Conservation (phyloP, 2,329 filamentous ascomycete species). For the Chaetomiaceae sp. region DNA sequence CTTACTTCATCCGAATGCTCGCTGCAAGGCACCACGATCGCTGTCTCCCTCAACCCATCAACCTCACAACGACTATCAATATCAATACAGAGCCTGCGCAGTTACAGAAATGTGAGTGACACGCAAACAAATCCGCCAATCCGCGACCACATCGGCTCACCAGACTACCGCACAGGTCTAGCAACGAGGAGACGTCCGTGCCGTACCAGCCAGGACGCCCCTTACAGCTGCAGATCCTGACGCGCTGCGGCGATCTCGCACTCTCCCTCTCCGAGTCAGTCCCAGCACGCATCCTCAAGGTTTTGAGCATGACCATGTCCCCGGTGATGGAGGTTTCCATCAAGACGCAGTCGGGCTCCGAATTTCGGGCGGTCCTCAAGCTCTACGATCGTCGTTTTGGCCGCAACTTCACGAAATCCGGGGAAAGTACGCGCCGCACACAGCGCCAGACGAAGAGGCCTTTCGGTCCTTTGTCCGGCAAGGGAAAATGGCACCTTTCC, state of each 20-base stretch:
- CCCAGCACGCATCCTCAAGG: background rate
- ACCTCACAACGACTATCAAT: background rate
- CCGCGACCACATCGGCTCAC: background rate
- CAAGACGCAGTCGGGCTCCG: background rate
- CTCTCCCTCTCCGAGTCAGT: background rate
- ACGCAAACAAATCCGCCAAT: background rate
- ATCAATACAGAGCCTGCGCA: background rate
- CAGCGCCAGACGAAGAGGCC: background rate
- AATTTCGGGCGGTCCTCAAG: background rate
- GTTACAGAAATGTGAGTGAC: background rate
- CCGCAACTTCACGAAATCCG: background rate
- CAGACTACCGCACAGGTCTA: background rate
- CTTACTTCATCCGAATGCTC: background rate
- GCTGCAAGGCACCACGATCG: no score
- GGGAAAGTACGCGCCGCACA: background rate
- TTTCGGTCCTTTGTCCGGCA: conserved; percentile 2
- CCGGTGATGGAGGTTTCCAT: background rate
- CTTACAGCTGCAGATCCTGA: background rate
- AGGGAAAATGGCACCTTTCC: background rate
- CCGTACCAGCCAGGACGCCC: background rate
- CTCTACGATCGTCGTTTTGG: conserved; percentile 6
- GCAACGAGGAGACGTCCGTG: background rate
- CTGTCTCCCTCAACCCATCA: no score
- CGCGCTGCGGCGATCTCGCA: background rate
- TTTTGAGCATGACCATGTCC: background rate